Base-by-base conservation (phyloP, 768 basidiomycete species). In the Podaxis sp. region DNA sequence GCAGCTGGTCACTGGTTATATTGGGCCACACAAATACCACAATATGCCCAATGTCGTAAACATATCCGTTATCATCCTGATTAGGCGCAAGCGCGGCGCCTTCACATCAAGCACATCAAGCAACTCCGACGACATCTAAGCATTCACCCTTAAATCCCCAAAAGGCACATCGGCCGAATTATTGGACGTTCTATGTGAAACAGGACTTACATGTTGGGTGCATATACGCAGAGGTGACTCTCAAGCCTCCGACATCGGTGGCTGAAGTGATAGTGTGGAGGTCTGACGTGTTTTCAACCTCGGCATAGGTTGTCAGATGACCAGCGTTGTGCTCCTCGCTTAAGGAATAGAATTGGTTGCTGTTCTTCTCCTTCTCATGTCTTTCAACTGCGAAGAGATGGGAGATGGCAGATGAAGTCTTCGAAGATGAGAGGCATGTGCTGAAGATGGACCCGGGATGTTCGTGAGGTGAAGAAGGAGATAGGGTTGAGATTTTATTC, bases 311-410 rank as follows among this genome's bases (percentile, higher is more conserved):
- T 52, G 24, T 59, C 47, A 51, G 58, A 59, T 59, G 49, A 51
- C 38, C 38, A 38, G 19, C 25, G 49, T n/a, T 59, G n/a, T 51
- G 27, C 33, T 15, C 22, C 29, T 46, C n/a, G 15, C 43, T 19
- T 43, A 46, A 46, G 1, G 43, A 46, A 46, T 46, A 46, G 3
- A 46, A 17, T 46, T 7, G 43, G n/a, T 19, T 49, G 36, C 36
- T 19, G 25, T 22, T 52, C 17, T 59, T 59, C 41, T 54, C 8
- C 41, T 55, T 61, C 60, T 61, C 58, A 59, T 51, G 58, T 38
- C 58, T 38, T 50, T 59, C 50, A 59, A 40, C 2, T 6, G 24
- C 29, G 33, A 33, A 9, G 25, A 33, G 29, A 29, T 53, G 51
- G 51, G 29, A 53, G 29, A 36, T 22, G 38, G n/a, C 8, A 25